Conservation (phyloP, 2,329 filamentous ascomycete species). For the Colletotrichum liriopes region DNA sequence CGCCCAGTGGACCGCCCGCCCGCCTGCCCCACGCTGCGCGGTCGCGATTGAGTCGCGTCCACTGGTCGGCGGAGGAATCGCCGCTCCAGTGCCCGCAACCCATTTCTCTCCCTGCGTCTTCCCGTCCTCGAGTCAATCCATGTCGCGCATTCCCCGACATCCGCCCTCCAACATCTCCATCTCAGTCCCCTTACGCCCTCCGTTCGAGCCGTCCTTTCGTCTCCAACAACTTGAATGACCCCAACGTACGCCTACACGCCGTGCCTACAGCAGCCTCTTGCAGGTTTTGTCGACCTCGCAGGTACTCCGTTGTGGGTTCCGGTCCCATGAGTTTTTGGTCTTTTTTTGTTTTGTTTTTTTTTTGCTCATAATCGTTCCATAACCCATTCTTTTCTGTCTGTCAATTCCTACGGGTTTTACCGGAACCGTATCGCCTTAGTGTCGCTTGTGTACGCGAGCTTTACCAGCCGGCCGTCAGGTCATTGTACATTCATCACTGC, state of each 20-base stretch:
- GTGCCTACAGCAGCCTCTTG: not conserved
- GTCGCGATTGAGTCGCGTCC: slow-evolving; percentile 7
- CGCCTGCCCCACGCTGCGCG: not conserved
- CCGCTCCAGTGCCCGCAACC: slow-evolving; percentile 11
- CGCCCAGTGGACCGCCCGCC: not conserved
- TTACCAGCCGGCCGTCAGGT: not conserved
- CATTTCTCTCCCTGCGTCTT: not conserved
- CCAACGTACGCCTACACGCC: not conserved
- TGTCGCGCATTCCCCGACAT: slow-evolving; percentile 8
- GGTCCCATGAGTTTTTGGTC: not conserved
- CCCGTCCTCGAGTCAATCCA: slow-evolving; percentile 1
- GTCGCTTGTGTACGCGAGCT: not conserved
- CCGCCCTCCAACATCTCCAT: not conserved
- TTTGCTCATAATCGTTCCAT: not conserved
- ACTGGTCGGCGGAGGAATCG: slow-evolving; percentile 18
- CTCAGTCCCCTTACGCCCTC: not conserved
- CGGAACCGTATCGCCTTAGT: not conserved
- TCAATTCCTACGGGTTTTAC: not conserved
- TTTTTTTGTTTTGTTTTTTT: not conserved
- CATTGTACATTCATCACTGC: not conserved
- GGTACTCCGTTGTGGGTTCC: not conserved
- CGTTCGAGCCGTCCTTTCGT: not conserved
- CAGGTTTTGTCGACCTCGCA: not conserved
- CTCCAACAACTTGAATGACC: not conserved
- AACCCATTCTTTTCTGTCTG: not conserved